Evolutionary conservation across 2,329 filamentous ascomycete species (phyloP).

Genomic region (Neoascochyta sp.): DNA sequence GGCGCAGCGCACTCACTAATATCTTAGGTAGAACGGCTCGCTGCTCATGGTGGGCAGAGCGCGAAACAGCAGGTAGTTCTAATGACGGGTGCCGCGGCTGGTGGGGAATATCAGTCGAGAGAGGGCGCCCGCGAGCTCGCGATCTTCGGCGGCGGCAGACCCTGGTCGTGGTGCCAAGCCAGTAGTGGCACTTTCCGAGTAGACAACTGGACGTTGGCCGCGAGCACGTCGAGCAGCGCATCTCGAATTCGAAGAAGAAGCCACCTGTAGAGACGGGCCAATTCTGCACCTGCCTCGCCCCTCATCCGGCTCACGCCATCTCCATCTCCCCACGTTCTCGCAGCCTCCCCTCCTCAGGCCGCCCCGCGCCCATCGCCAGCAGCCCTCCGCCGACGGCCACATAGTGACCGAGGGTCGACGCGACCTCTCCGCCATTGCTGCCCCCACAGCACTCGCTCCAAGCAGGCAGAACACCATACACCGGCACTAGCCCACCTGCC

Average conservation of each 20-base stretch:
- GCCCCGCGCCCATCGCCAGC: conserved; percentile 17
- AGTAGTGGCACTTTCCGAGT: conserved; percentile 32
- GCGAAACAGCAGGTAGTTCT: too few species aligned
- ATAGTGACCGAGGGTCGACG: conserved; percentile 31
- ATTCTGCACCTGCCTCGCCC: conserved; percentile 12
- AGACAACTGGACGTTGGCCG: conserved; percentile 37
- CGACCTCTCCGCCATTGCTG: conserved; percentile 26
- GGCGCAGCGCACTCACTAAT: conserved; percentile 69
- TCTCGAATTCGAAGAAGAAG: conserved; percentile 13
- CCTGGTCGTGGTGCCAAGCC: conserved; percentile 18
- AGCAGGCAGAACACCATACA: conserved; percentile 5
- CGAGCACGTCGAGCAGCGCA: conserved; percentile 24
- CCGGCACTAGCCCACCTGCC: too few species aligned
- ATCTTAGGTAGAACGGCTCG: conserved; percentile 92
- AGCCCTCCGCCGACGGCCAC: conserved; percentile 30
- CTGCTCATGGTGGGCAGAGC: conserved; percentile 55
- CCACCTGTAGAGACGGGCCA: conserved; percentile 17
- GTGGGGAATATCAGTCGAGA: too few species aligned
- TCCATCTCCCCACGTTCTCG: conserved; percentile 12
- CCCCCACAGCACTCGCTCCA: conserved; percentile 4
- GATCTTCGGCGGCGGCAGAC: conserved; percentile 23
- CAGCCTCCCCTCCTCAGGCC: too few species aligned
- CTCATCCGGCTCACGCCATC: conserved; percentile 6
- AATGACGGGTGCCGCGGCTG: too few species aligned
- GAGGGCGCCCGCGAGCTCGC: too few species aligned